Evolutionary conservation across 2,329 filamentous ascomycete species (phyloP).

Genomic region (Phoma sp.): DNA sequence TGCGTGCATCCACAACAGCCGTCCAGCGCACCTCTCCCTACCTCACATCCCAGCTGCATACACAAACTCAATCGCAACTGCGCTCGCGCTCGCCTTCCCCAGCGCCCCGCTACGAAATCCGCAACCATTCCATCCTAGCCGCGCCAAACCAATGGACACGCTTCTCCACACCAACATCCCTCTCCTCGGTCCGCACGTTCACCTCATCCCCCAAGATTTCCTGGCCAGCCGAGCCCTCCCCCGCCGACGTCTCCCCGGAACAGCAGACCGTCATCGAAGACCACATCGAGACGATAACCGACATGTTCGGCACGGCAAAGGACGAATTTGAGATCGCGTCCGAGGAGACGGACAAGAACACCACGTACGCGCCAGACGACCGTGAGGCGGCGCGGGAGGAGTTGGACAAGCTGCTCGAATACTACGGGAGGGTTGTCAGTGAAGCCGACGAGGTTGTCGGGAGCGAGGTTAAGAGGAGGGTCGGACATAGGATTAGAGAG

Average conservation of each 20-base stretch:
- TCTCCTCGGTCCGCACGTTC: conserved; percentile 43
- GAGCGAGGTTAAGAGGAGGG: conserved; percentile 16
- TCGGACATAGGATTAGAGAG: conserved; percentile 56
- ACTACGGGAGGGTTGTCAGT: conserved; percentile 47
- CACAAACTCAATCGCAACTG: conserved; percentile 14
- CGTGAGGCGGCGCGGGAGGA: conserved; percentile 61
- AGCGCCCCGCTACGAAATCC: conserved; percentile 33
- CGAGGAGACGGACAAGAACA: conserved; percentile 61
- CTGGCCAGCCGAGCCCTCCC: conserved; percentile 13
- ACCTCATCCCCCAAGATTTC: conserved; percentile 17
- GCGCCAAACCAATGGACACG: conserved; percentile 41
- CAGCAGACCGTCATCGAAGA: conserved; percentile 34
- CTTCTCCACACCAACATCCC: conserved; percentile 38
- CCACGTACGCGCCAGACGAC: conserved; percentile 62
- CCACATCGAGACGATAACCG: conserved; percentile 44
- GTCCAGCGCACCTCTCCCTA: conserved; percentile 29
- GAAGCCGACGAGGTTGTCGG: conserved; percentile 11
- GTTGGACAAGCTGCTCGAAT: conserved; percentile 56
- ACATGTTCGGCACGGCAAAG: conserved; percentile 48
- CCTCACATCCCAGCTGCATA: conserved; percentile 29
- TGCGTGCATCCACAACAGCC: conserved; percentile 33
- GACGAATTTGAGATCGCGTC: conserved; percentile 59
- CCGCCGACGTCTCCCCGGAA: conserved; percentile 25
- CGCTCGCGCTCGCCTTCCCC: conserved; percentile 33
- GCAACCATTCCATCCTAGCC: conserved; percentile 34